These are phyloP conservation scores for Metschnikowia lunata DNA, from an alignment of 805 yeast species.

Conservation along the genomic window DNA sequence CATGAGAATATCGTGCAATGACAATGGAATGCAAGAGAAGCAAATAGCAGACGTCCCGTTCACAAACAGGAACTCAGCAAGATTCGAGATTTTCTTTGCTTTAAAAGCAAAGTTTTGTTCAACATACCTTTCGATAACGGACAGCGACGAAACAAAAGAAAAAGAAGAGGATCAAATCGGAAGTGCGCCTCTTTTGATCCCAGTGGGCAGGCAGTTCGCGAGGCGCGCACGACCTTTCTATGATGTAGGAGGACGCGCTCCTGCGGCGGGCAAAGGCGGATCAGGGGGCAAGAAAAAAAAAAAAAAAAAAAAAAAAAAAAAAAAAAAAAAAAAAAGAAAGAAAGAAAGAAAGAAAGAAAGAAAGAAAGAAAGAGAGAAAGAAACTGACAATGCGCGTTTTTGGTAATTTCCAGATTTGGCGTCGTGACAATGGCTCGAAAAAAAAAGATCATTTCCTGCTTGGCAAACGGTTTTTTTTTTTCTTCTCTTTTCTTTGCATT, in stretches of 20 bases:
- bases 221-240: conserved; percentile 16
- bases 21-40: no score
- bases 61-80: no score
- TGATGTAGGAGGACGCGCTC: neutral
- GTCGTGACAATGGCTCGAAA: no score
- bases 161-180: conserved; percentile 7
- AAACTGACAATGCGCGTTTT: neutral
- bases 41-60: no score
- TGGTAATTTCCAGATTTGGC: no score
- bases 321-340: neutral
- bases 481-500: no score
- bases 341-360: neutral
- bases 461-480: no score
- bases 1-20: no score
- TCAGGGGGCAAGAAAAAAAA: neutral
- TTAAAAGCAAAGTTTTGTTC: neutral
- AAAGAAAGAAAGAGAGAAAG: neutral
- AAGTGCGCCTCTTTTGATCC: conserved; percentile 10
- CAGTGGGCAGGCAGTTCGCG: conserved; percentile 11
- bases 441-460: no score
- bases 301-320: neutral
- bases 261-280: neutral
- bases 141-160: conserved; percentile 17
- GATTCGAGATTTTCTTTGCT: no score
- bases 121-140: conserved; percentile 22